Base-by-base conservation (phyloP, 306 rosid species). In the Corylus heterophylla region DNA sequence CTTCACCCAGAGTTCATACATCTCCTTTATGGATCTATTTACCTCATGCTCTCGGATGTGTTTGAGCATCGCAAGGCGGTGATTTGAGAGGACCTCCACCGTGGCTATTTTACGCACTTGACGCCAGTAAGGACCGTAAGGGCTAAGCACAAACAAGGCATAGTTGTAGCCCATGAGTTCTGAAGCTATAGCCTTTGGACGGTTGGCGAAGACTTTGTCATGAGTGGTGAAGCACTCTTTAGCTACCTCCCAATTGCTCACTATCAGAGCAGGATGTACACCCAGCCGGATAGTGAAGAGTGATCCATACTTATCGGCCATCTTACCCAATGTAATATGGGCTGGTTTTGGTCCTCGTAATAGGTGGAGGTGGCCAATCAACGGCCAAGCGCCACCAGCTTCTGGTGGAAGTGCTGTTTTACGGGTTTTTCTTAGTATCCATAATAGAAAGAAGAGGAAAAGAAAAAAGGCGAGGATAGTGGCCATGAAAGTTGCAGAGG, bases 111-210 rank as follows among this genome's bases (percentile, higher is more conserved):
- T 88, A 7, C 87, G 83, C 9, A 84, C 12, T 0, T 59, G 37
- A 7, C 90, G 87, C 90, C 90, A 86, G 1, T 80, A 80, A 0
- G 83, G 22, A 5, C 78, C 88, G 22, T 86, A 86, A 2, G 82
- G 84, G 4, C 77, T 74, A 29, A 75, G 68, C 2, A 78, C 87
- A 0, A 84, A 2, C 89, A 79, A 63, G 74, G 78, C 83, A 47
- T 47, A 56, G 35, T 79, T 48, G 47, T 73, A 79, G 0, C 85
- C 87, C 39, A 85, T 25, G 4, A 82, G 1, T 74, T 87, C 80
- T 14, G 52, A 18, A 17, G 86, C 85, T 1, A 87, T 0, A 10
- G 62, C 35, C 45, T 75, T 85, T 0, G 83, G 90, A 45, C 88
- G 77, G n/a, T 22, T 67, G 14, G 87, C 83, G 39, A 87, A 80